These are phyloP conservation scores for Coffea eugenioides DNA, from an alignment of 257 asterid genomes.

Conservation along the genomic window DNA sequence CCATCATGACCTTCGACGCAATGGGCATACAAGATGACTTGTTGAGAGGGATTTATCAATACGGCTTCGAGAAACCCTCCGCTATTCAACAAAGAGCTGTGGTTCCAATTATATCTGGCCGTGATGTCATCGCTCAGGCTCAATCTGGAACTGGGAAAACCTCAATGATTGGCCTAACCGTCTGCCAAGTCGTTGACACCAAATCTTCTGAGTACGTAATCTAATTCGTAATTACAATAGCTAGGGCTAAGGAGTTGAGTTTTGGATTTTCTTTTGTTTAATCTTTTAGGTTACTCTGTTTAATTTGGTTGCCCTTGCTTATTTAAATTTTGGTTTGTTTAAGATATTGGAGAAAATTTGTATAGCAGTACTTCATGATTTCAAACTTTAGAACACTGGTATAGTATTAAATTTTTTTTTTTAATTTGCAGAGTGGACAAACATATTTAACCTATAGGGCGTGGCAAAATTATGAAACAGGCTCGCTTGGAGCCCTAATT, in stretches of 20 bases:
- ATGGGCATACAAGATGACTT: constrained; percentile 86
- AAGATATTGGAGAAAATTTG: background rate
- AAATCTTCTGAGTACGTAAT: constrained; percentile 76
- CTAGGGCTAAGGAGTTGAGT: background rate
- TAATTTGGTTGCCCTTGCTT: background rate
- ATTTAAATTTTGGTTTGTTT: background rate
- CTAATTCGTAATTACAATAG: background rate
- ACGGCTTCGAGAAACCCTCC: constrained; percentile 93
- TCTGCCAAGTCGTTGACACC: constrained; percentile 82
- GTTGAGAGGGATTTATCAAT: constrained; percentile 72
- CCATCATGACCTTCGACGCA: constrained; percentile 74
- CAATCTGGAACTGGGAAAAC: constrained; percentile 93
- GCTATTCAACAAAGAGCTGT: constrained; percentile 93
- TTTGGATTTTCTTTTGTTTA: background rate
- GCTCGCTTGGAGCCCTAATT: no score
- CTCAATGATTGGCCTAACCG: constrained; percentile 93
- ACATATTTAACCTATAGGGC: background rate
- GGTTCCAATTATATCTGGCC: constrained; percentile 71
- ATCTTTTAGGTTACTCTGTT: background rate
- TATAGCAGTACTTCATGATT: background rate
- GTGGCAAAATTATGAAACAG: no score
- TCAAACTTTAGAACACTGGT: background rate
- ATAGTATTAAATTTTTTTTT: background rate
- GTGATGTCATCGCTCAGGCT: constrained; percentile 94
- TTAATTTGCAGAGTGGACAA: background rate